Evolutionary conservation across 2,329 filamentous ascomycete genomes (phyloP), one percentile per base, ranked within the genome.

Genomic region (Fusarium secorum): DNA sequence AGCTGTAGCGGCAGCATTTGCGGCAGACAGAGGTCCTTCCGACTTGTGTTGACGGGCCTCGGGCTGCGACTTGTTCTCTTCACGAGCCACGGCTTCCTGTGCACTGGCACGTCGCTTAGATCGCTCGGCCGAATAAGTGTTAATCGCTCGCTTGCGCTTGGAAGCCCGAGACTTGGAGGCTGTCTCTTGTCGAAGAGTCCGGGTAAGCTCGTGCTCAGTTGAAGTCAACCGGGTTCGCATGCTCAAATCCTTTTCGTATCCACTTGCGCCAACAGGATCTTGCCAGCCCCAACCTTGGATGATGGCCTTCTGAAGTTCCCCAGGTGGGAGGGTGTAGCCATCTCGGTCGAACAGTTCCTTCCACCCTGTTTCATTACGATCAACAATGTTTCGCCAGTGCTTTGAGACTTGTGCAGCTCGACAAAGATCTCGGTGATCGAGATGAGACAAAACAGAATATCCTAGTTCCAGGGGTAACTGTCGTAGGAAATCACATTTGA

Each of bases 271-370:
- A 60, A 89, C 88, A 1, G 95, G 93, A 77, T 95, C 93, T 79
- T 99, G 96, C 94, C 96, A 99, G 18, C 95, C 96, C 96, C 96
- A 99, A 18, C 96, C 96, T 83, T 98, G 93, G 44, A 86, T 85
- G 60, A 98, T 94, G 33, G 96, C 95, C 74, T 91, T 91, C 71
- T 93, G 90, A 28, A 99, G 85, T 80, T 99, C 96, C 22, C 93
- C 93, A 2, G 90, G 85, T 0, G 94, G 91, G 4, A 99, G 84
- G 32, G 84, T 84, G 79, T 93, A 98, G 1, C 94, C 94, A 78
- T 98, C 94, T 2, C 85, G 86, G 68, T 97, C 94, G 44, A 99
- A 90, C 2, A 98, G 85, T 70, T 95, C 92, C 81, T 97, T 98
- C 96, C 96, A 99, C 18, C 95, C 94, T 51, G 92, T 95, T 81